Conservation (phyloP, 805 yeast genomes). For the Kurtzmaniella fragi region DNA sequence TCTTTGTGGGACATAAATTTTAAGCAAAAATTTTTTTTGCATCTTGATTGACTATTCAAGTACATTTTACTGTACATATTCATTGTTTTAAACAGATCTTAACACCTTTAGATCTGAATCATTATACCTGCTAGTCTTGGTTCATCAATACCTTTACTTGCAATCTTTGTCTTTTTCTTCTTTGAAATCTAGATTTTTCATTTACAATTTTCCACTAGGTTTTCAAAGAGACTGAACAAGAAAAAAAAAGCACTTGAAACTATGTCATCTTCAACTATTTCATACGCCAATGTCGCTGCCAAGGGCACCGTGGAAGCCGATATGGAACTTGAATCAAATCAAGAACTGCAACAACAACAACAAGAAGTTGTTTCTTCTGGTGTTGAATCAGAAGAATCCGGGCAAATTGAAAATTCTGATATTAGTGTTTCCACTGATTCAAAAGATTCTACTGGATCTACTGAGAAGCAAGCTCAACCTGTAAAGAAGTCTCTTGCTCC, state of each 20-base stretch:
- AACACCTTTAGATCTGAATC: no score
- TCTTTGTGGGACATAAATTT: no score
- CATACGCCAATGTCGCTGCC: constrained; percentile 42
- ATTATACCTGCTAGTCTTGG: no score
- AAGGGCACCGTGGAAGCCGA: constrained; percentile 14
- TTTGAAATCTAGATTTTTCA: not conserved
- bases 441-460: constrained; percentile 1
- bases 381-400: constrained; percentile 5
- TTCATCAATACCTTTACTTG: no score
- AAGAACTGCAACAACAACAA: not conserved
- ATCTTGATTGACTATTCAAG: no score
- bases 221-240: not conserved
- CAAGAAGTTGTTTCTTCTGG: constrained; percentile 5
- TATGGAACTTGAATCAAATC: not conserved
- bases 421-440: constrained; percentile 5
- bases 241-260: not conserved
- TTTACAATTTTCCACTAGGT: not conserved
- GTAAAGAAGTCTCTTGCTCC: constrained; percentile 36
- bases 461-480: constrained; percentile 7
- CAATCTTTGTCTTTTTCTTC: no score
- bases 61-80: no score
- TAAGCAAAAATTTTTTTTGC: no score
- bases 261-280: constrained; percentile 19
- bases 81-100: no score
- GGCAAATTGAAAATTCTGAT: constrained; percentile 4